Evolutionary conservation across 768 basidiomycete species (phyloP).

Genomic region (Dictyophora rubrovolvata): DNA sequence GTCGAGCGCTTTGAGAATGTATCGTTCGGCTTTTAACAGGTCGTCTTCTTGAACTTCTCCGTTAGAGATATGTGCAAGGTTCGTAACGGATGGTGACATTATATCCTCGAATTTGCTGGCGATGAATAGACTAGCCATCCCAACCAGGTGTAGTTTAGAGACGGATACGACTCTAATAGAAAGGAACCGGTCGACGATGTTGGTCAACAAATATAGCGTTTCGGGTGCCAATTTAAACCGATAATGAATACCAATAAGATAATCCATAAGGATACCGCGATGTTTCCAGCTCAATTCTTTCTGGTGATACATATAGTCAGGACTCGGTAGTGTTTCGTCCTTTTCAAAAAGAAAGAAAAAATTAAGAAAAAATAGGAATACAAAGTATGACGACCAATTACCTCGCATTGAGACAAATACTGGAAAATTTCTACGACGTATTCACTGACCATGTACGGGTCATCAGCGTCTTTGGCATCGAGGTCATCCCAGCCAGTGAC

Average conservation of each 20-base stretch:
- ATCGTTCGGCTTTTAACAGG: slow-evolving; percentile 81
- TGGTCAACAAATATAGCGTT: slow-evolving; percentile 81
- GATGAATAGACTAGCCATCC: slow-evolving; percentile 78
- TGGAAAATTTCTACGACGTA: slow-evolving; percentile 91
- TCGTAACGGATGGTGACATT: slow-evolving; percentile 70
- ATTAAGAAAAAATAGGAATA: neutral
- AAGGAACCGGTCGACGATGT: slow-evolving; percentile 67
- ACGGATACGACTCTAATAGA: slow-evolving; percentile 65
- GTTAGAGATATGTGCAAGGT: slow-evolving; percentile 35
- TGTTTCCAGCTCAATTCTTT: slow-evolving; percentile 81
- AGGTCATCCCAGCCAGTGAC: slow-evolving; percentile 71
- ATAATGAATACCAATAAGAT: slow-evolving; percentile 85
- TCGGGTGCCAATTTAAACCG: slow-evolving; percentile 82
- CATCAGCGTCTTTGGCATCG: slow-evolving; percentile 83
- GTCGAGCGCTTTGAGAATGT: slow-evolving; percentile 74
- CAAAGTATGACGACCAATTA: slow-evolving; percentile 23
- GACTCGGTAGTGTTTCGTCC: slow-evolving; percentile 70
- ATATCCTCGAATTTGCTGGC: slow-evolving; percentile 92
- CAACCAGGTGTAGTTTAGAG: slow-evolving; percentile 83
- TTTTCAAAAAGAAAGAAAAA: slow-evolving; percentile 23
- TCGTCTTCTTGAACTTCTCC: slow-evolving; percentile 51
- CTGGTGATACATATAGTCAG: slow-evolving; percentile 78
- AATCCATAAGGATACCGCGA: slow-evolving; percentile 83
- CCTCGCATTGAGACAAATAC: slow-evolving; percentile 83
- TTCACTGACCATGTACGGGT: slow-evolving; percentile 95